These are phyloP conservation scores for Boletus barrowsii DNA, from an alignment of 768 basidiomycete genomes.

Conservation along the genomic window DNA sequence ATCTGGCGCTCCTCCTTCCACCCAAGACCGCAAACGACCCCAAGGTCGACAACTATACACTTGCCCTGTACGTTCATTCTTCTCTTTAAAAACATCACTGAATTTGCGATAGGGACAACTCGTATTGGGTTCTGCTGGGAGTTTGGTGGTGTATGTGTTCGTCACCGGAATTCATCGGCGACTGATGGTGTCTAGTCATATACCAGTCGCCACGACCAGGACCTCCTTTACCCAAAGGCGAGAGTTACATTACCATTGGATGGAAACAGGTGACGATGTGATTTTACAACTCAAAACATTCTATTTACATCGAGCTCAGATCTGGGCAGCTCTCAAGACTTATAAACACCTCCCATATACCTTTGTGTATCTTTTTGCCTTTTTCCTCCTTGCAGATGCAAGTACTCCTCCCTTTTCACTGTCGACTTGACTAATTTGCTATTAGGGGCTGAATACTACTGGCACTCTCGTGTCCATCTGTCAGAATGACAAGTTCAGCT, in stretches of 20 bases:
- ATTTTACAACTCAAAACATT: background rate
- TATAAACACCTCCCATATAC: constrained; percentile 78
- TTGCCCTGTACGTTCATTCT: constrained; percentile 54
- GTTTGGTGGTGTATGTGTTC: constrained; percentile 79
- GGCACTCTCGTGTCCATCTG: constrained; percentile 72
- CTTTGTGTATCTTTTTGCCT: constrained; percentile 73
- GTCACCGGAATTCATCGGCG: background rate
- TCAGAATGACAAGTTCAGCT: constrained; percentile 77
- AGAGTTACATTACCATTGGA: constrained; percentile 75
- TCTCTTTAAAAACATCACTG: constrained; percentile 30
- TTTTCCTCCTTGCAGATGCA: constrained; percentile 76
- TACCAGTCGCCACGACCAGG: constrained; percentile 83
- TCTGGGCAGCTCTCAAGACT: constrained; percentile 71
- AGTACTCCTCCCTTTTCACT: constrained; percentile 19
- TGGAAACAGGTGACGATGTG: constrained; percentile 66
- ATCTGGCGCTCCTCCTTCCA: constrained; percentile 69
- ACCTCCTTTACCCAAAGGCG: constrained; percentile 71
- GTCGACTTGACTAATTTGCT: background rate
- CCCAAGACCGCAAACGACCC: constrained; percentile 41
- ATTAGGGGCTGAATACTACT: constrained; percentile 76
- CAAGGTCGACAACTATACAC: constrained; percentile 68
- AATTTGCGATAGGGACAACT: constrained; percentile 49
- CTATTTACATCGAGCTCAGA: constrained; percentile 38
- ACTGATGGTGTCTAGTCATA: constrained; percentile 45
- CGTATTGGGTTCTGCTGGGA: constrained; percentile 74